Base-by-base conservation (phyloP, 805 yeast genomes). In the Candida silvicultrix region DNA sequence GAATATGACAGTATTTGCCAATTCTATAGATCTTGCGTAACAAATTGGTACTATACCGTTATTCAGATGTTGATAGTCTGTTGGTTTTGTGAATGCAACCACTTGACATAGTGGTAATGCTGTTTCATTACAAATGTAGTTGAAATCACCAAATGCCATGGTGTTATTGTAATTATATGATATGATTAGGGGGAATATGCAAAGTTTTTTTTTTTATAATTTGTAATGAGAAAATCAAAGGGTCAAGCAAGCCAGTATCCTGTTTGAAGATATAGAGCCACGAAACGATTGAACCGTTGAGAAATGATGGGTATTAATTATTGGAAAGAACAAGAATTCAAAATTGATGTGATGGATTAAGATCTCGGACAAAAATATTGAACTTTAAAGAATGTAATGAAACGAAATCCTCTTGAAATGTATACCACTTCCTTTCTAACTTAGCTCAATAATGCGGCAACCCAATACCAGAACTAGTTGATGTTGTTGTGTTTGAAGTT, bases 1-100 rank as follows among this genome's bases (percentile, higher is more conserved):
- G 67, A 89, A 92, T 19, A 92, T 87, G 68, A 88, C 74, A 1
- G 98, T 92, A 66, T 92, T 92, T 44, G 97, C 96, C 37, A 92
- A 60, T 53, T 84, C 89, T 20, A 92, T 87, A 7, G 92, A 76
- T 57, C 97, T 71, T 0, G 97, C 83, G 55, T 88, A 92, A 66
- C 98, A 92, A 36, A 65, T 63, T 4, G 97, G 81, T 25, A 87
- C 60, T 23, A 90, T 70, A 2, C 97, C 96, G 6, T 71, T 64
- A 28, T 71, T 64, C 45, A 75, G 60, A 48, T 60, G 22, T 49
- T 49, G 41, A 55, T 66, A 49, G 7, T 52, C 40, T 2, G 60
- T 54, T 25, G 54, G 52, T 23, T 64, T 62, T 12, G 69, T 65
- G 10, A 89, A 76, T 6, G 79, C 80, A 3, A 90, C 71, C 42